These are phyloP conservation scores for Falciphora oryzae DNA, from an alignment of 2,329 filamentous ascomycete genomes.

Conservation along the genomic window DNA sequence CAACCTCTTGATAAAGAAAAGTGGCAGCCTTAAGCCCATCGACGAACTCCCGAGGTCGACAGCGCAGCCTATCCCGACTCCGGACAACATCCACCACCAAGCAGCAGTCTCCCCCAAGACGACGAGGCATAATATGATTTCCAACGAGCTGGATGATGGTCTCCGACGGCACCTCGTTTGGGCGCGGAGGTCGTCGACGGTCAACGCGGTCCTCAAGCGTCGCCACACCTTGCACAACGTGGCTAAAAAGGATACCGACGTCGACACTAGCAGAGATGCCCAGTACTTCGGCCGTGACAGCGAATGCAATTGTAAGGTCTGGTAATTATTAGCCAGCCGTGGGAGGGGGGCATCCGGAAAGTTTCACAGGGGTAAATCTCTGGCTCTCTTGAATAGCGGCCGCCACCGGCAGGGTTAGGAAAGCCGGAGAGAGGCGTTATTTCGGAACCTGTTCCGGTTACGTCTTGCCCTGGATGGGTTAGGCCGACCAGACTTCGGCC, in stretches of 20 bases:
- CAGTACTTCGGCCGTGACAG: slow-evolving; percentile 79
- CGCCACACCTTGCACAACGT: slow-evolving; percentile 88
- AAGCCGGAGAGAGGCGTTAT: too few relatives aligned
- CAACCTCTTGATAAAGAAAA: slow-evolving; percentile 58
- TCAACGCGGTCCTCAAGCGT: slow-evolving; percentile 82
- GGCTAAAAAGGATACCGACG: slow-evolving; percentile 62
- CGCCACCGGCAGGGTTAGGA: too few relatives aligned
- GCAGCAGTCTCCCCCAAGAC: slow-evolving; percentile 84
- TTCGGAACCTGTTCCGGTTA: too few relatives aligned
- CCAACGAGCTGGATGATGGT: slow-evolving; percentile 88
- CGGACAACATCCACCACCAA: slow-evolving; percentile 57
- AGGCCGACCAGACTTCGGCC: too few relatives aligned
- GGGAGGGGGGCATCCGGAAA: too few relatives aligned
- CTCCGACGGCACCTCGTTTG: slow-evolving; percentile 86
- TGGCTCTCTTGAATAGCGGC: too few relatives aligned
- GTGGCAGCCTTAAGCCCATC: slow-evolving; percentile 49
- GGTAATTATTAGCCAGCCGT: too few relatives aligned
- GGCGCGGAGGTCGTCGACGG: slow-evolving; percentile 88
- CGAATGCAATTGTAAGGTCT: slow-evolving; percentile 83
- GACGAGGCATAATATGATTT: slow-evolving; percentile 90
- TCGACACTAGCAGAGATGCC: slow-evolving; percentile 72
- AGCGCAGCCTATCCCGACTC: slow-evolving; percentile 73
- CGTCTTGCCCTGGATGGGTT: too few relatives aligned
- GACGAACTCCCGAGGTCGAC: slow-evolving; percentile 60
- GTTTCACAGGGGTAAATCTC: too few relatives aligned